phyloP scores from a whole-genome alignment of 2,329 filamentous ascomycete species.

The Ceratocystis huliohia region DNA sequence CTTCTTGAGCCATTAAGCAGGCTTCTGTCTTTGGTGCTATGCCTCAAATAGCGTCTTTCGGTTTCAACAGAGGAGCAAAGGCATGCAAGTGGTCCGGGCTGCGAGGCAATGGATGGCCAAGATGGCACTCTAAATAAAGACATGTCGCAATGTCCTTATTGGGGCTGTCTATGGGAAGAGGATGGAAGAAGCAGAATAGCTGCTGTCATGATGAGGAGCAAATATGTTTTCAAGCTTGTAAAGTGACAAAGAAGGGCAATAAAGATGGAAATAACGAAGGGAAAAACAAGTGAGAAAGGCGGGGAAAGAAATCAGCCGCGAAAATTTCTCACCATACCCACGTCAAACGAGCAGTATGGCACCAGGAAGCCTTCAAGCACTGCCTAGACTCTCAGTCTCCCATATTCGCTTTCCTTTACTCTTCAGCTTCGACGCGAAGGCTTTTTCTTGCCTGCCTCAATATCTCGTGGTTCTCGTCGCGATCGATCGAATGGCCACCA shows the following conservation, averaged over 20 bases:
- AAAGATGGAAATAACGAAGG: too few species aligned
- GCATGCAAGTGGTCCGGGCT: not conserved
- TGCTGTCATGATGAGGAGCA: too few species aligned
- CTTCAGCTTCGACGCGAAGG: too few species aligned
- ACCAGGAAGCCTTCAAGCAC: not conserved
- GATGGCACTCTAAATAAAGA: constrained; percentile 2
- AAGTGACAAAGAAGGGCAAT: too few species aligned
- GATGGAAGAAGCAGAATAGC: too few species aligned
- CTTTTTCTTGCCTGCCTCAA: too few species aligned
- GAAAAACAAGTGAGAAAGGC: not conserved
- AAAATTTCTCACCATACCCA: not conserved
- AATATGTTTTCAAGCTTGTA: too few species aligned
- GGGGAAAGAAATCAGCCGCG: not conserved
- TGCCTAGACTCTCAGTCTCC: not conserved
- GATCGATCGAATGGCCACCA: too few species aligned
- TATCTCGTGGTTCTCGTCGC: not conserved
- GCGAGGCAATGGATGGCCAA: not conserved
- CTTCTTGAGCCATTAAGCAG: not conserved
- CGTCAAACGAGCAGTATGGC: not conserved
- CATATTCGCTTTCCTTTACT: not conserved
- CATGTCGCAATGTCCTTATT: not conserved
- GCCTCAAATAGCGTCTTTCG: constrained; percentile 1
- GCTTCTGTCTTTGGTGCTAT: constrained; percentile 1
- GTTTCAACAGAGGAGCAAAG: constrained; percentile 3
- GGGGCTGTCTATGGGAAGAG: not conserved